Evolutionary conservation across 192 early-diverging fungal genomes (phyloP).

Genomic region (Linnemannia exigua): DNA sequence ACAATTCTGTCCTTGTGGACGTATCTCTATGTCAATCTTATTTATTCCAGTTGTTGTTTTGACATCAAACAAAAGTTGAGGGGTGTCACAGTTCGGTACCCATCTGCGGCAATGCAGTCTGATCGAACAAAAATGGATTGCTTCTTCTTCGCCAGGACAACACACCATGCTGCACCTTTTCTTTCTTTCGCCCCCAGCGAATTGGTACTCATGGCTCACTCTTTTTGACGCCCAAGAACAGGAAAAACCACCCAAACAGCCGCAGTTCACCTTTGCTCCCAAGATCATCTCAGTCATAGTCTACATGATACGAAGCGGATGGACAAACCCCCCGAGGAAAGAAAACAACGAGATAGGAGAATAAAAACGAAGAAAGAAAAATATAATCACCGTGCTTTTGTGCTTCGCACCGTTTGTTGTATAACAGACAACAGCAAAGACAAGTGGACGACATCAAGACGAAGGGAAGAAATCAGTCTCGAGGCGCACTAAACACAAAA

Average conservation of each 20-base stretch:
- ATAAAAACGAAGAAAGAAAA: background rate
- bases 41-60: background rate
- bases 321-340: background rate
- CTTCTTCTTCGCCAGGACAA: background rate
- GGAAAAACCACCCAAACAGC: background rate
- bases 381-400: background rate
- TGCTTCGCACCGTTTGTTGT: background rate
- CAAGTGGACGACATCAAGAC: background rate
- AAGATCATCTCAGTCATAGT: background rate
- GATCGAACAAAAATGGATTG: background rate
- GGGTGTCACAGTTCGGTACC: background rate
- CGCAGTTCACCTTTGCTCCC: background rate
- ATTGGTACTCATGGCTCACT: background rate
- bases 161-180: background rate
- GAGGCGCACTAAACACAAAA: background rate
- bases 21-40: background rate
- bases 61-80: background rate
- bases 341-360: background rate
- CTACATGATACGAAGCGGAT: background rate
- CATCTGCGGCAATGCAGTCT: background rate
- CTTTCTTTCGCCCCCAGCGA: background rate
- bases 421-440: background rate
- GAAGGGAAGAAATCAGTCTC: background rate
- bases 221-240: background rate
- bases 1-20: background rate